phyloP scores from a whole-genome alignment of 495 filamentous ascomycete genomes.

The Wilcoxina mikolae region DNA sequence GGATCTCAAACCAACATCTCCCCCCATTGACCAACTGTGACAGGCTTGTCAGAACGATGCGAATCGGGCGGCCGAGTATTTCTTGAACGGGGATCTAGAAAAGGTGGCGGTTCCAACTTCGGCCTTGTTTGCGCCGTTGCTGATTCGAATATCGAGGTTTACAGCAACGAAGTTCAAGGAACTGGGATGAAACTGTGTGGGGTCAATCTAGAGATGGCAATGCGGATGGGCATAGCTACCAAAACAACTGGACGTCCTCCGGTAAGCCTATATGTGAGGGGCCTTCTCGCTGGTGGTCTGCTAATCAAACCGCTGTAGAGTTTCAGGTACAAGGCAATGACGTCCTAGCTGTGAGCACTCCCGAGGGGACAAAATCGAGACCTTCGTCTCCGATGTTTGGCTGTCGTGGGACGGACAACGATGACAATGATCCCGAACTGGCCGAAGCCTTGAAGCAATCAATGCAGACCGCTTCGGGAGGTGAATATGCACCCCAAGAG shows the following conservation, averaged over 20 bases:
- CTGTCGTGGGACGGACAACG: conserved; percentile 5
- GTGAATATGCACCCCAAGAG: conserved; percentile 35
- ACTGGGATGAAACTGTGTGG: conserved; percentile 18
- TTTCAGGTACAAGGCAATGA: conserved; percentile 25
- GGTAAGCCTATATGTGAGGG: neutral
- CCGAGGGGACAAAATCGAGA: conserved; percentile 23
- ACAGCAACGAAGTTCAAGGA: neutral
- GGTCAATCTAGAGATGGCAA: conserved; percentile 18
- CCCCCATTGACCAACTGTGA: conserved; percentile 12
- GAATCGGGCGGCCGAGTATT: conserved; percentile 25
- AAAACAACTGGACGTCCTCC: conserved; percentile 2
- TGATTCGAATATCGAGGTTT: neutral
- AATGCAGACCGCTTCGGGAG: conserved; percentile 36
- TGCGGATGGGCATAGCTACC: neutral
- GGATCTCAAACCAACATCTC: conserved; percentile 7
- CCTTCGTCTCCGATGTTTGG: conserved; percentile 24
- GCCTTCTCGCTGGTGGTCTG: neutral
- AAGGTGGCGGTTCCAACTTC: conserved; percentile 1
- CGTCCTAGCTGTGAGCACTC: conserved; percentile 9
- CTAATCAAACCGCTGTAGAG: conserved; percentile 10
- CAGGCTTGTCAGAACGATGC: conserved; percentile 26
- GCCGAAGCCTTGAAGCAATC: conserved; percentile 38
- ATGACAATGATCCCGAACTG: conserved; percentile 15
- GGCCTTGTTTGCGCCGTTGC: neutral
- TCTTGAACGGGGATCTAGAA: conserved; percentile 6